Evolutionary conservation across 139 green algal genomes (phyloP).

Genomic region (Dunaliella primolecta): DNA sequence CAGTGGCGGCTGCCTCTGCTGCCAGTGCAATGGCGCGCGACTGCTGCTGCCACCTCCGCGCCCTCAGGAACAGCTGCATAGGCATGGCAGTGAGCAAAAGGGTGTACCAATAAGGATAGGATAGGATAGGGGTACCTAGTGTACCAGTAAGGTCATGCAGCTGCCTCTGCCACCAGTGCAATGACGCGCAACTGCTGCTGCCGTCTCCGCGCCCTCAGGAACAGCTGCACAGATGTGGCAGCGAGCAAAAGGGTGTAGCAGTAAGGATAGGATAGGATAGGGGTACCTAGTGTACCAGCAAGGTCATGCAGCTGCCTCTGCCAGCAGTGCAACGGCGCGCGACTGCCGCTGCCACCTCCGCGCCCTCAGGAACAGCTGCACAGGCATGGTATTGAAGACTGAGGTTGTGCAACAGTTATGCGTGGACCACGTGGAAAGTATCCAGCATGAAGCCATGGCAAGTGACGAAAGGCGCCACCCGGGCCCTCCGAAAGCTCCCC

Average conservation of each 20-base stretch:
- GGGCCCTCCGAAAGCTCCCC: too few relatives aligned
- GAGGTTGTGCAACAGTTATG: too few relatives aligned
- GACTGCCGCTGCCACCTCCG: constrained; percentile 50
- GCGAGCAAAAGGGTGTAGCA: too few relatives aligned
- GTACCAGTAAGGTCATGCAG: too few relatives aligned
- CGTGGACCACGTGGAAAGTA: too few relatives aligned
- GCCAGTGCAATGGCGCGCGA: neutral
- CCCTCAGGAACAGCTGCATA: constrained; percentile 76
- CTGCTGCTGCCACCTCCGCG: constrained; percentile 54
- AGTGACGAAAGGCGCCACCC: too few relatives aligned
- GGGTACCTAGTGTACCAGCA: too few relatives aligned
- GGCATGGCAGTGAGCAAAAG: too few relatives aligned
- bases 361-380: constrained; percentile 78
- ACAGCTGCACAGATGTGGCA: constrained; percentile 50
- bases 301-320: neutral
- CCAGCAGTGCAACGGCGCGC: neutral
- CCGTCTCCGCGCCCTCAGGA: constrained; percentile 75
- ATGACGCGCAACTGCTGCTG: constrained; percentile 6
- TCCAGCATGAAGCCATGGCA: too few relatives aligned
- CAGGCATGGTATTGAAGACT: neutral
- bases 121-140: too few relatives aligned
- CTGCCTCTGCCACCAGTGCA: neutral
- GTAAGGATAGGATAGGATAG: too few relatives aligned
- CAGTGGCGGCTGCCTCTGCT: neutral
- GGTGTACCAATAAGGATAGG: too few relatives aligned